Evolutionary conservation across 2,329 filamentous ascomycete species (phyloP).

Genomic region (Coleophoma crateriformis): DNA sequence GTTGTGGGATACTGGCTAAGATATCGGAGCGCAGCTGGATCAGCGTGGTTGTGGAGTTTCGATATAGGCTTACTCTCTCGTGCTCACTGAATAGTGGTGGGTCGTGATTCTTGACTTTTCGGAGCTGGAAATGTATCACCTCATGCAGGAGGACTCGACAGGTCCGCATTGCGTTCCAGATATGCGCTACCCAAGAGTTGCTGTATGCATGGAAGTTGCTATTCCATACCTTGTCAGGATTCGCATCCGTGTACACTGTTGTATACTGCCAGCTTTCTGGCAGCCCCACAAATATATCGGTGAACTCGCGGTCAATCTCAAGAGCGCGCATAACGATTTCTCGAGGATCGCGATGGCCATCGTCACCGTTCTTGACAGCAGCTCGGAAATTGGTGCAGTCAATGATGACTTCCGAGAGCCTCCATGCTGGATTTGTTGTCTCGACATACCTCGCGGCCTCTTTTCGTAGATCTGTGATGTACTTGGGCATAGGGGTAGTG

Average conservation of each 20-base stretch:
- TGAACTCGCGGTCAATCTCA: conserved; percentile 7
- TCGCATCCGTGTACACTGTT: conserved; percentile 15
- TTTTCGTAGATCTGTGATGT: conserved; percentile 38
- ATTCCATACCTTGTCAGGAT: conserved; percentile 19
- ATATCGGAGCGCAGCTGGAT: conserved; percentile 16
- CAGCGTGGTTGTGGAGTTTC: conserved; percentile 8
- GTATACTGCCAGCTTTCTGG: conserved; percentile 16
- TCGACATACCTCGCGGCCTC: conserved; percentile 32
- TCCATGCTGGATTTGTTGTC: conserved; percentile 32
- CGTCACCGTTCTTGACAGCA: conserved; percentile 1
- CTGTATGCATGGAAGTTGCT: conserved; percentile 21
- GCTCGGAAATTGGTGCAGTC: conserved; percentile 11
- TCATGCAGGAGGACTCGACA: conserved; percentile 20
- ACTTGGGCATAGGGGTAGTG: conserved; percentile 40
- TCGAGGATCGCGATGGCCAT: conserved; percentile 28
- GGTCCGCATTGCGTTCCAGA: conserved; percentile 21
- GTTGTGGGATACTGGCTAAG: conserved; percentile 20
- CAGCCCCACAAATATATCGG: conserved; percentile 5
- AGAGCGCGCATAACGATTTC: neutral
- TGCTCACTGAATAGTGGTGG: conserved; percentile 7
- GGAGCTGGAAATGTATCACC: conserved; percentile 14
- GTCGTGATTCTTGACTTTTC: conserved; percentile 1
- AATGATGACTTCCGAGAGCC: conserved; percentile 35
- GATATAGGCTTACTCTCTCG: conserved; percentile 6
- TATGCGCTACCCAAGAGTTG: conserved; percentile 19